Evolutionary conservation across 257 asterid species (phyloP).

Genomic region (Nicotiana sylvestris): DNA sequence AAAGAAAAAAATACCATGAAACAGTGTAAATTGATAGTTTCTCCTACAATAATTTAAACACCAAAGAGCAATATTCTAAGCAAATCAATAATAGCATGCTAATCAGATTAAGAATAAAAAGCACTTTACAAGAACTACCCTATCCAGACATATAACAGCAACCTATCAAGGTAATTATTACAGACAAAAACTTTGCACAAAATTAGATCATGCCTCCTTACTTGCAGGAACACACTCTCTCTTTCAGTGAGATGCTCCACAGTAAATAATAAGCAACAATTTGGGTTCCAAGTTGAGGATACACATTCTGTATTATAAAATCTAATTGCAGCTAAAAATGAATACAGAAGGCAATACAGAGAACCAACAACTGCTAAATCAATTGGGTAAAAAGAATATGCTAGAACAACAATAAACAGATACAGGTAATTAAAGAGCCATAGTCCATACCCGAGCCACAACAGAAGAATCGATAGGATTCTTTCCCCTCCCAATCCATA

Average conservation of each 20-base stretch:
- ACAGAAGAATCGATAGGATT: constrained; percentile 53
- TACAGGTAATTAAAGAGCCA: neutral
- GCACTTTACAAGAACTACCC: neutral
- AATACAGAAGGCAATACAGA: neutral
- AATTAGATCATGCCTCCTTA: neutral
- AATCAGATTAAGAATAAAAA: neutral
- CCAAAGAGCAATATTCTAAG: neutral
- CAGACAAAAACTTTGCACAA: neutral
- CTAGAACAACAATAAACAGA: constrained; percentile 4
- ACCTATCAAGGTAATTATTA: neutral
- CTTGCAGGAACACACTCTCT: neutral
- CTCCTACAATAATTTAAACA: neutral
- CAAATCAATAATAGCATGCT: neutral
- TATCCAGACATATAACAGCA: neutral
- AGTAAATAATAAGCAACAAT: neutral
- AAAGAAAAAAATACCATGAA: neutral
- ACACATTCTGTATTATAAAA: neutral
- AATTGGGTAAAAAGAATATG: neutral
- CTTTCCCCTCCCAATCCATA: constrained; percentile 71
- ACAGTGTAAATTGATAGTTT: neutral
- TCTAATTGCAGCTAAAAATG: neutral
- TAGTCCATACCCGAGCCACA: constrained; percentile 70
- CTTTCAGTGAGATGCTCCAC: neutral
- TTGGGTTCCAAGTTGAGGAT: neutral
- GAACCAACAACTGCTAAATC: neutral